Base-by-base conservation (phyloP, 2,329 filamentous ascomycete genomes). In the Colletotrichum sp. region DNA sequence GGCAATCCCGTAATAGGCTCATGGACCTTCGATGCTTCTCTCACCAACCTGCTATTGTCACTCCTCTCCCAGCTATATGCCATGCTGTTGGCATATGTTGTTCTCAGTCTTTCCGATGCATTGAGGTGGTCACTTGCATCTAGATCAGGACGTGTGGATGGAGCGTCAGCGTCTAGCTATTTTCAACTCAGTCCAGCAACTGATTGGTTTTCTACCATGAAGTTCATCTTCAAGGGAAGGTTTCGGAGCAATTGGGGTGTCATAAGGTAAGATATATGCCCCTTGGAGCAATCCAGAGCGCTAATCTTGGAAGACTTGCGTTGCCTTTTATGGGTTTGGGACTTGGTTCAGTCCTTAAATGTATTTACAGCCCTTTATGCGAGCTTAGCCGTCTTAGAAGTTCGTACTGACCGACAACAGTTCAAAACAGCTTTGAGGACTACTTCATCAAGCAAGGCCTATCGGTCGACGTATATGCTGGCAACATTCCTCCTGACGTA, bases 401-500 rank as follows among this genome's bases (percentile, higher is more conserved):
- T 12, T 8, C 12, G 11, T 8, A 16, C 8, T 39, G 19, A 19
- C 49, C 8, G 3, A 19, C 22, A n/a, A 66, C 16, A 76, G 73
- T 76, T 32, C 74, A 73, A 27, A 76, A 73, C 16, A 76, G 73
- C 13, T 80, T 80, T 36, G 59, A 69, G 8, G 76, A 78, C 22
- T 72, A 77, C 30, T 78, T 80, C 67, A 65, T 69, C 30, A 49
- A 76, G 9, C 70, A 76, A 30, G 67, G 69, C 19, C 57, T 39
- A 3, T 57, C 70, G 4, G 62, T 79, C 34, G 62, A 72, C 9
- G 76, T 79, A 3, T 80, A 78, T 62, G 78, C 78, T 13, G 79
- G 79, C 1, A 73, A 78, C 19, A 77, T 76, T 16, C 72, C 74
- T 2, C 76, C 77, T 16, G 77, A 79, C 9, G 34, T 76, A 4